Conservation (phyloP, 495 filamentous ascomycete genomes). For the Penicillium psychrofluorescens region DNA sequence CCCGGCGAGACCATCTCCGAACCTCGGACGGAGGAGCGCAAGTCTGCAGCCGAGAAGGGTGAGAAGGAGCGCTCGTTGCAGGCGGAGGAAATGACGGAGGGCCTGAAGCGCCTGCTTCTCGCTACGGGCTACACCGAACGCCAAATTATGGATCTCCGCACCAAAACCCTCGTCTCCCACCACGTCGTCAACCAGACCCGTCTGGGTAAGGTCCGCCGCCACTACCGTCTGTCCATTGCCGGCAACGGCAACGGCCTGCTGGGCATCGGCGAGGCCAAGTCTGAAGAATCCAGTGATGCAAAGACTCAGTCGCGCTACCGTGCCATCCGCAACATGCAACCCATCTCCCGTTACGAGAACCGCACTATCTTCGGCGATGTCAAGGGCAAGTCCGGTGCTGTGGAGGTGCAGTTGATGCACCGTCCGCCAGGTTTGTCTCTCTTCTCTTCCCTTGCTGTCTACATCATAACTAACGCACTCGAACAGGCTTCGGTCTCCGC, state of each 20-base stretch:
- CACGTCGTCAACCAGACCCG: constrained; percentile 87
- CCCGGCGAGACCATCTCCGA: constrained; percentile 31
- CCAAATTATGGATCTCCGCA: constrained; percentile 46
- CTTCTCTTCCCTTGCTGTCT: not conserved
- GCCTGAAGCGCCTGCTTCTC: constrained; percentile 53
- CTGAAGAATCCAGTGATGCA: constrained; percentile 60
- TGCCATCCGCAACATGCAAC: constrained; percentile 81
- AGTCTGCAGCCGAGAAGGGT: constrained; percentile 27
- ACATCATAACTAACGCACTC: constrained; percentile 6
- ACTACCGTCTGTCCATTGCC: constrained; percentile 66
- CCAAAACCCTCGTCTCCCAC: constrained; percentile 63
- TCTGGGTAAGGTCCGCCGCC: constrained; percentile 77
- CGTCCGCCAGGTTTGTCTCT: constrained; percentile 74
- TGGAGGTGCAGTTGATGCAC: constrained; percentile 67
- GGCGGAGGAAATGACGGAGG: constrained; percentile 43
- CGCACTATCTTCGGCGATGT: constrained; percentile 87
- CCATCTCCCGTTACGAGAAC: constrained; percentile 80
- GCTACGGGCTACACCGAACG: constrained; percentile 57
- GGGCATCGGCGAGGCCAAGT: constrained; percentile 86
- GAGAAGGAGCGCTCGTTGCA: constrained; percentile 24
- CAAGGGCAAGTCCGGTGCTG: constrained; percentile 74
- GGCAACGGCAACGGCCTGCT: constrained; percentile 80
- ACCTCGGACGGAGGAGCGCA: constrained; percentile 17
- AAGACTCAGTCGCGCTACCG: constrained; percentile 57
- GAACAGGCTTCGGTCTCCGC: constrained; percentile 79